Conservation (phyloP, 1,284 basidiomycete species). For the Apiotrichum gamsii region DNA sequence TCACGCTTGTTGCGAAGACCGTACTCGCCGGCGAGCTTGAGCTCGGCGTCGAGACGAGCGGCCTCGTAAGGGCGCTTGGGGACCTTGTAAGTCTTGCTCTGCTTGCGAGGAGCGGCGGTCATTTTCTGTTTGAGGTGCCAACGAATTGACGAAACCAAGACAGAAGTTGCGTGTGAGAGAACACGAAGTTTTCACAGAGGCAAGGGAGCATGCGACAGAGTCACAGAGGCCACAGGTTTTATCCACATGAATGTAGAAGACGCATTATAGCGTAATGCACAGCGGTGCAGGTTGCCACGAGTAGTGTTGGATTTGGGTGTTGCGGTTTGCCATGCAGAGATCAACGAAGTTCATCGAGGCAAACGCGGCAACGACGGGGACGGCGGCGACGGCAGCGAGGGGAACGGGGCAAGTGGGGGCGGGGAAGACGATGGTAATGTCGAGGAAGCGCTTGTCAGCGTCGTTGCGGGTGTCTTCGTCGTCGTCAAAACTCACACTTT, state of each 20-base stretch:
- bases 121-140: neutral
- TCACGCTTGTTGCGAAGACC: constrained; percentile 99
- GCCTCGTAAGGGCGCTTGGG: constrained; percentile 96
- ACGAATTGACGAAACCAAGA: neutral
- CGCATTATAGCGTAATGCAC: too few species aligned
- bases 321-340: neutral
- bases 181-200: constrained; percentile 8
- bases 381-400: neutral
- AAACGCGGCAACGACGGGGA: too few species aligned
- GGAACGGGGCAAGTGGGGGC: neutral
- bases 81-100: constrained; percentile 80
- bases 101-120: constrained; percentile 11
- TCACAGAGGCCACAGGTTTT: too few species aligned
- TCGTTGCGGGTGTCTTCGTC: neutral
- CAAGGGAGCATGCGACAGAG: too few species aligned
- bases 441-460: neutral
- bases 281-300: too few species aligned
- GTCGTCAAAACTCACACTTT: constrained; percentile 1
- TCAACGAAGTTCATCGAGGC: too few species aligned
- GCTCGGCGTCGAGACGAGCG: constrained; percentile 96
- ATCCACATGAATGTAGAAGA: too few species aligned
- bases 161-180: neutral
- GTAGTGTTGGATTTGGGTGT: too few species aligned
- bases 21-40: constrained; percentile 99
- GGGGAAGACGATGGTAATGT: neutral